A percentile compares a stretch with the other conserved stretches of the same genome.
Evolutionary conservation across 331 rosid species (phyloP).

Genomic region (Malus hybrid): DNA sequence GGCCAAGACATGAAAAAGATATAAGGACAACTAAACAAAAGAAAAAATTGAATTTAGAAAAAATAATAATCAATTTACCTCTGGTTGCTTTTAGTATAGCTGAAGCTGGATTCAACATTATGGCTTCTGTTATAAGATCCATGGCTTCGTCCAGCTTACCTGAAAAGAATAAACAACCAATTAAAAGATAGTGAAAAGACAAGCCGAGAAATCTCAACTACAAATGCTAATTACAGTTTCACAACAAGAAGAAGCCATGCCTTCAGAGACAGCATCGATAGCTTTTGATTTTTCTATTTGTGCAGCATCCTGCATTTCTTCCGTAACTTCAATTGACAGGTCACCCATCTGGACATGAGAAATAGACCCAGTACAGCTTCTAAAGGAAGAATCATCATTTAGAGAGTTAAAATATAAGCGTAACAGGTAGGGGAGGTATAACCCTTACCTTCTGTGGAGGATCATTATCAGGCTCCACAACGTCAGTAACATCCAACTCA

Average conservation of each 20-base stretch:
- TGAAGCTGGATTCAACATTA: constrained; percentile 66
- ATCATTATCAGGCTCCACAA: constrained; percentile 65
- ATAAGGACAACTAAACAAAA: not conserved
- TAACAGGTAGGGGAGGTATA: not conserved
- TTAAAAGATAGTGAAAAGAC: constrained; percentile 1
- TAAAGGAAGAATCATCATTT: not conserved
- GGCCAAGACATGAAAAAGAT: not conserved
- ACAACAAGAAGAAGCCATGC: constrained; percentile 23
- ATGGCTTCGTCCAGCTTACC: constrained; percentile 61
- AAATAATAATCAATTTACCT: constrained; percentile 34
- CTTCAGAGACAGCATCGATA: constrained; percentile 44
- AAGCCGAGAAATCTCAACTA: constrained; percentile 2
- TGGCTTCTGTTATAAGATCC: constrained; percentile 62
- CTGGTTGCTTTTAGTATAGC: constrained; percentile 73
- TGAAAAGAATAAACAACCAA: constrained; percentile 17
- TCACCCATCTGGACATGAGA: constrained; percentile 58
- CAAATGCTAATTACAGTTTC: not conserved
- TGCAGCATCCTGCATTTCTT: constrained; percentile 58
- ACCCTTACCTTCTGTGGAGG: constrained; percentile 57
- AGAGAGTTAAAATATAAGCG: not conserved
- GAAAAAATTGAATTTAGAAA: not conserved
- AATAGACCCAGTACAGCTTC: not conserved
- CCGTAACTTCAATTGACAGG: constrained; percentile 51
- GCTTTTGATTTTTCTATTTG: constrained; percentile 62
- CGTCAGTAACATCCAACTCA: constrained; percentile 56